Conservation (phyloP, 2,329 filamentous ascomycete species). For the Fusarium albidum region DNA sequence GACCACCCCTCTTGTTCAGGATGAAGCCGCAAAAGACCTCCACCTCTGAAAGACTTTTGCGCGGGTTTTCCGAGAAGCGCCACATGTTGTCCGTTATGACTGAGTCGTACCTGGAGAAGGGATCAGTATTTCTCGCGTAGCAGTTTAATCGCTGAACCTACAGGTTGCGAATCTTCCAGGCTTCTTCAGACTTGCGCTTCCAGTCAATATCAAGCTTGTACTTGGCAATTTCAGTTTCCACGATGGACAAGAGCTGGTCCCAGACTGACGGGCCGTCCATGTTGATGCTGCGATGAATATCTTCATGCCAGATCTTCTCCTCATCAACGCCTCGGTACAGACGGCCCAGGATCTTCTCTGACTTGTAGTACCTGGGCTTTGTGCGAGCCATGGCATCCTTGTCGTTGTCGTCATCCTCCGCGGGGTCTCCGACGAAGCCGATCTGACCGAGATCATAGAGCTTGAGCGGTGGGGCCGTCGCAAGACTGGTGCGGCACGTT, state of each 20-base stretch:
- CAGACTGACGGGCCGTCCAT: constrained; percentile 50
- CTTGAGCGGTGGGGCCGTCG: constrained; percentile 54
- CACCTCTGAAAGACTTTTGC: constrained; percentile 54
- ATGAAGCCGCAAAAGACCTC: constrained; percentile 66
- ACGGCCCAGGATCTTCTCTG: constrained; percentile 72
- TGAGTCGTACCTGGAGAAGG: constrained; percentile 54
- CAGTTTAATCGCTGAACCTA: constrained; percentile 51
- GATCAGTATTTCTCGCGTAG: constrained; percentile 22
- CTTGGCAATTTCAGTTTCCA: constrained; percentile 30
- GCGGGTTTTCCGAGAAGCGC: constrained; percentile 55
- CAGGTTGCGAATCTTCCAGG: constrained; percentile 55
- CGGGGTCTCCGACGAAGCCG: constrained; percentile 34
- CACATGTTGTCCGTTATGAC: constrained; percentile 51
- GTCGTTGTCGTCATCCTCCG: constrained; percentile 50
- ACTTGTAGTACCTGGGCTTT: constrained; percentile 68
- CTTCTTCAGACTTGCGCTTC: constrained; percentile 46
- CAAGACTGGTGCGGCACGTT: constrained; percentile 46
- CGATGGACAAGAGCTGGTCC: constrained; percentile 48
- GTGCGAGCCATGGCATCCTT: constrained; percentile 55
- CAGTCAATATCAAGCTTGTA: constrained; percentile 44
- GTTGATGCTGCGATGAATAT: constrained; percentile 49
- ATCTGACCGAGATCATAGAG: constrained; percentile 56
- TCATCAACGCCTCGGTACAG: constrained; percentile 81
- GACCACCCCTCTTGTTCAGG: constrained; percentile 58
- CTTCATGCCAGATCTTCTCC: constrained; percentile 65